These are phyloP conservation scores for Ophiostoma sp. DNA, from an alignment of 2,329 filamentous ascomycete genomes.

Conservation along the genomic window DNA sequence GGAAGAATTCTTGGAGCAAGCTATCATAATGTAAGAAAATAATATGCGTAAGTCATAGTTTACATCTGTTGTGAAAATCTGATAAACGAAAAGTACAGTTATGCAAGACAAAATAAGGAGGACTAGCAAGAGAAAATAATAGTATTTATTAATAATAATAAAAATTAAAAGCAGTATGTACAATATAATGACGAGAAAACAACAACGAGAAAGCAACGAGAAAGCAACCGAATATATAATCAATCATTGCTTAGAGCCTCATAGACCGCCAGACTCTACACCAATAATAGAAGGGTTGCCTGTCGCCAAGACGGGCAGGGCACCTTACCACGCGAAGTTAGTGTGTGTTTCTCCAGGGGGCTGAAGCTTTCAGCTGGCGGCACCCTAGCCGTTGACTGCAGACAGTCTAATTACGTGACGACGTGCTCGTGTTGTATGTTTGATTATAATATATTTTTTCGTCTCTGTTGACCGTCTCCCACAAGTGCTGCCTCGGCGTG, in stretches of 20 bases:
- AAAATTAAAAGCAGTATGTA: no score
- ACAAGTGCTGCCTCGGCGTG: not conserved
- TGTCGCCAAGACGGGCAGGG: not conserved
- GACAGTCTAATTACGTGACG: not conserved
- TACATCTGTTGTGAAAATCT: no score
- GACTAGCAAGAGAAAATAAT: no score
- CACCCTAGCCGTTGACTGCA: slow-evolving; percentile 1
- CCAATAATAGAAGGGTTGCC: not conserved
- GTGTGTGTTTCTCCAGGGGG: not conserved
- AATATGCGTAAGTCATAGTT: no score
- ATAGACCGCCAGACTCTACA: not conserved
- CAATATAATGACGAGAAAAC: no score
- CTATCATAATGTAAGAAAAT: no score
- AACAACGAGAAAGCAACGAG: no score
- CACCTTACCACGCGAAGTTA: not conserved
- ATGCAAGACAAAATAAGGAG: no score
- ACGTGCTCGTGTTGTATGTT: not conserved
- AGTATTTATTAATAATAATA: no score
- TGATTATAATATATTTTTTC: not conserved
- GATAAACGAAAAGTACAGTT: no score
- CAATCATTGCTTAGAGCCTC: not conserved
- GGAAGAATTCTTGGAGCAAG: no score
- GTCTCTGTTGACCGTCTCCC: not conserved
- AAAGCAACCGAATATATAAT: no score
- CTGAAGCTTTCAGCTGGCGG: not conserved